These are phyloP conservation scores for Arachnopeziza araneosa DNA, from an alignment of 2,329 filamentous ascomycete species.

Conservation along the genomic window DNA sequence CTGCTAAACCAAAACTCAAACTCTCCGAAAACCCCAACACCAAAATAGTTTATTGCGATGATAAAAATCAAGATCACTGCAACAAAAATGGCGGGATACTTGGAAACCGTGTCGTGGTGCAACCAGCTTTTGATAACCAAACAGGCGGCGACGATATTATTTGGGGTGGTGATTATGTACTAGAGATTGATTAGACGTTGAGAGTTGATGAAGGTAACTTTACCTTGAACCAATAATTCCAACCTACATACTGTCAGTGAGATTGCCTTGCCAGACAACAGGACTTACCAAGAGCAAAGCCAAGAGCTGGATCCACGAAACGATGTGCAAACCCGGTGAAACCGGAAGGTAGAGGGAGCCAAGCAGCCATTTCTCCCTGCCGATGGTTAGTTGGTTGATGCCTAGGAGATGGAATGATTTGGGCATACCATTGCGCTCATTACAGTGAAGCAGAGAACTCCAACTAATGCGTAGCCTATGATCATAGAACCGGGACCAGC, in stretches of 20 bases:
- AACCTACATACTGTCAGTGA: slow-evolving; percentile 9
- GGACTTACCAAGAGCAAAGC: slow-evolving; percentile 65
- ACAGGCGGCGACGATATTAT: slow-evolving; percentile 75
- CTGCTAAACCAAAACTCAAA: slow-evolving; percentile 53
- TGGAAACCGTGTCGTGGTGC: slow-evolving; percentile 28
- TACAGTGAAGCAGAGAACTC: slow-evolving; percentile 70
- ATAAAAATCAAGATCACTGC: slow-evolving; percentile 62
- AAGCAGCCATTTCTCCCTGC: slow-evolving; percentile 73
- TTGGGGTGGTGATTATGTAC: slow-evolving; percentile 85
- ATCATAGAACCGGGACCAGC: slow-evolving; percentile 60
- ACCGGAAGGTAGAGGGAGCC: slow-evolving; percentile 70
- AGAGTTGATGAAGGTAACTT: slow-evolving; percentile 2
- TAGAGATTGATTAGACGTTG: slow-evolving; percentile 8
- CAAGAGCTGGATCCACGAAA: slow-evolving; percentile 75
- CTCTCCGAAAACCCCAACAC: slow-evolving; percentile 30
- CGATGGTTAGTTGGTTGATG: background rate
- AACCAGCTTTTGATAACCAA: slow-evolving; percentile 78
- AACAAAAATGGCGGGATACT: slow-evolving; percentile 79
- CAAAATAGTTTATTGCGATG: slow-evolving; percentile 61
- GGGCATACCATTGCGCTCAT: slow-evolving; percentile 62
- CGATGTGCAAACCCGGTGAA: slow-evolving; percentile 77
- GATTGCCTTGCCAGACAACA: background rate
- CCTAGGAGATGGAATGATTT: background rate
- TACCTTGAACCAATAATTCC: slow-evolving; percentile 28
- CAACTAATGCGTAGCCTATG: slow-evolving; percentile 65